phyloP scores from a whole-genome alignment of 2,329 filamentous ascomycete species.

The Ceratocystis destructans region DNA sequence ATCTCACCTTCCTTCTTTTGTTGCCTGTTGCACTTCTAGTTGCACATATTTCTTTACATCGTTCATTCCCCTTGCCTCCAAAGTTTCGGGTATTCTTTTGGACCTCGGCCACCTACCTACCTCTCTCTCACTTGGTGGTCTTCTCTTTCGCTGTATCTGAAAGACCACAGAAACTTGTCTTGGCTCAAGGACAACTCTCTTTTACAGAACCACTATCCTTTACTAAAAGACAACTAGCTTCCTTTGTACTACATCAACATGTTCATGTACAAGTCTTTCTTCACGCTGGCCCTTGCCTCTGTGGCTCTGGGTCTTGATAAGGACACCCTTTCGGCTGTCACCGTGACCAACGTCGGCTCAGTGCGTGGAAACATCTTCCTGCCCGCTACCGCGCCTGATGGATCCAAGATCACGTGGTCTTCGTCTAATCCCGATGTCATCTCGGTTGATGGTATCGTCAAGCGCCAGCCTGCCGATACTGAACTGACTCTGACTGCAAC shows the following conservation, averaged over 20 bases:
- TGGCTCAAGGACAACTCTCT: not conserved
- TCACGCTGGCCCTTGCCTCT: slow-evolving; percentile 14
- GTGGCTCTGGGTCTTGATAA: slow-evolving; percentile 10
- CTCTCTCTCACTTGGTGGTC: not conserved
- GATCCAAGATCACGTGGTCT: slow-evolving; percentile 27
- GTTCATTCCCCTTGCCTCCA: not conserved
- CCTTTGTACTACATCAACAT: not conserved
- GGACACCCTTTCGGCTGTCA: slow-evolving; percentile 22
- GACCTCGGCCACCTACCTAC: too few relatives aligned
- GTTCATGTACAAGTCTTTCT: slow-evolving; percentile 11
- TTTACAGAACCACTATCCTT: not conserved
- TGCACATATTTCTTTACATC: not conserved
- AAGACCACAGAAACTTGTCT: not conserved
- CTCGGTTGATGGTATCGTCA: slow-evolving; percentile 27
- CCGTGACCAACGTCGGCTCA: slow-evolving; percentile 27
- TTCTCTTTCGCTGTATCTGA: not conserved
- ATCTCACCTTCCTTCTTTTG: not conserved
- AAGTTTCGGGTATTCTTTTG: slow-evolving; percentile 1
- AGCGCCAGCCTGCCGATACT: slow-evolving; percentile 23
- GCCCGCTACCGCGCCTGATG: slow-evolving; percentile 24
- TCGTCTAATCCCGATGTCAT: slow-evolving; percentile 27
- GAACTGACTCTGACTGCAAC: slow-evolving; percentile 28
- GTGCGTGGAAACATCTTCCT: slow-evolving; percentile 30
- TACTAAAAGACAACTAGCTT: not conserved
- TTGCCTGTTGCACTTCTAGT: not conserved